Percentiles rank a stretch among this genome's conserved stretches.
phyloP scores from a whole-genome alignment of 1,139 yeast genomes.

The Suhomyces wounanorum region DNA sequence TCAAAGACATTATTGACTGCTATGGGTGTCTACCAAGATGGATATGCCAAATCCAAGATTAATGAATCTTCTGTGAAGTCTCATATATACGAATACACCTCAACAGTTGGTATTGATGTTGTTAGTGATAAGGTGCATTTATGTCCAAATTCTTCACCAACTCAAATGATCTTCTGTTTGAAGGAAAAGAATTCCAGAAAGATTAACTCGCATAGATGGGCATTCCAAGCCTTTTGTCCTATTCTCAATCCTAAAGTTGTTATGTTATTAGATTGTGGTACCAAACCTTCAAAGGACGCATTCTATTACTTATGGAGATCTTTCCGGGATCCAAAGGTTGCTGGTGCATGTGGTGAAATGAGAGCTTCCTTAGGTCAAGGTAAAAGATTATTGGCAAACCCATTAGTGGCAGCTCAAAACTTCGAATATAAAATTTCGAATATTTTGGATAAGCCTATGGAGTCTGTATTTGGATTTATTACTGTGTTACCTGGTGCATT shows the following conservation, averaged over 20 bases:
- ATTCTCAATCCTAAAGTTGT: slow-evolving; percentile 69
- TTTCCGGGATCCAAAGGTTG: slow-evolving; percentile 73
- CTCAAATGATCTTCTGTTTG: slow-evolving; percentile 73
- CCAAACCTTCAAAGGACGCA: slow-evolving; percentile 73
- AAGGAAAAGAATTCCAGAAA: slow-evolving; percentile 76
- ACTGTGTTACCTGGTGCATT: slow-evolving; percentile 86
- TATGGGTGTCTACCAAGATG: slow-evolving; percentile 77
- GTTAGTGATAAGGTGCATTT: slow-evolving; percentile 58
- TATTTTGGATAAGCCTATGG: slow-evolving; percentile 81
- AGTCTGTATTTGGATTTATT: slow-evolving; percentile 79
- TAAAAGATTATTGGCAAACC: slow-evolving; percentile 58
- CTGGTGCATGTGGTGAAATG: slow-evolving; percentile 89
- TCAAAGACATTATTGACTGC: slow-evolving; percentile 68
- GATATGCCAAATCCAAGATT: slow-evolving; percentile 76
- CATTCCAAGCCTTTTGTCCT: slow-evolving; percentile 77
- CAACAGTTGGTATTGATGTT: slow-evolving; percentile 71
- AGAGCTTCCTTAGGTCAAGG: slow-evolving; percentile 65
- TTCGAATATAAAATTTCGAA: slow-evolving; percentile 84
- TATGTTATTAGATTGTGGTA: slow-evolving; percentile 77
- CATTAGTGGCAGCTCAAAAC: slow-evolving; percentile 81
- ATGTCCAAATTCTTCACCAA: slow-evolving; percentile 63
- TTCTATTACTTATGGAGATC: slow-evolving; percentile 75
- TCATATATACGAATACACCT: slow-evolving; percentile 78
- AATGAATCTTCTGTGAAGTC: slow-evolving; percentile 69
- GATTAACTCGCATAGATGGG: slow-evolving; percentile 85